Base-by-base conservation (phyloP, 2,329 filamentous ascomycete genomes). In the Coniochaeta sp. region DNA sequence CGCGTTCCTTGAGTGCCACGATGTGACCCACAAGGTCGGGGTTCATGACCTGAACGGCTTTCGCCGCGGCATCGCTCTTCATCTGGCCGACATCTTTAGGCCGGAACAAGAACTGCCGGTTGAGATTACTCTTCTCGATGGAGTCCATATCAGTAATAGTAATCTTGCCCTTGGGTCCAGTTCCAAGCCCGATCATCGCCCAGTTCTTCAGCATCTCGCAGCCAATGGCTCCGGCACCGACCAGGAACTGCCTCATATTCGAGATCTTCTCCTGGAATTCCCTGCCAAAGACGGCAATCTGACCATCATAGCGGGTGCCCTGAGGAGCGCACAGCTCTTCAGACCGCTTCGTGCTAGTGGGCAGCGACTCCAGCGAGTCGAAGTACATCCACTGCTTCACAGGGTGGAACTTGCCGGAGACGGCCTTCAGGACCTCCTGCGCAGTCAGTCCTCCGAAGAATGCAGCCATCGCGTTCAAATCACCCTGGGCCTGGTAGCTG, bases 171-270 rank as follows among this genome's bases (percentile, higher is more conserved):
- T 91, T 81, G 3, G 90, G 89, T 4, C 94, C 94, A 45, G 88
- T 89, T 42, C 87, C 92, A 27, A 99, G 77, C 59, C 94, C 94
- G 67, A 97, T 95, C 91, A 99, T 95, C 31, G 95, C 92, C 91
- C 94, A 99, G 70, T 97, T 97, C 82, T 99, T 99, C 60, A 99
- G 75, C 87, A 97, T 99, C 67, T 99, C 94, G 65, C 94, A 99
- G 45, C 94, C 94, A 67, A 99, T 99, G 57, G 95, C 94, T 62
- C 94, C 94, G 46, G 94, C 90, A 60, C 94, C 94, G 53, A 99
- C 94, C 51, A 99, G 78, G 75, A 99, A 99, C 62, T 97, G 84
- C 63, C 86, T 94, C 55, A 94, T 71, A 62, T 96, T 95, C 55
- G 86, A 82, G 59, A 99, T 81, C 77, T 96, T 96, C 49, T 96